phyloP scores from a whole-genome alignment of 2,329 filamentous ascomycete genomes.

The Sclerotiophoma versabilis region DNA sequence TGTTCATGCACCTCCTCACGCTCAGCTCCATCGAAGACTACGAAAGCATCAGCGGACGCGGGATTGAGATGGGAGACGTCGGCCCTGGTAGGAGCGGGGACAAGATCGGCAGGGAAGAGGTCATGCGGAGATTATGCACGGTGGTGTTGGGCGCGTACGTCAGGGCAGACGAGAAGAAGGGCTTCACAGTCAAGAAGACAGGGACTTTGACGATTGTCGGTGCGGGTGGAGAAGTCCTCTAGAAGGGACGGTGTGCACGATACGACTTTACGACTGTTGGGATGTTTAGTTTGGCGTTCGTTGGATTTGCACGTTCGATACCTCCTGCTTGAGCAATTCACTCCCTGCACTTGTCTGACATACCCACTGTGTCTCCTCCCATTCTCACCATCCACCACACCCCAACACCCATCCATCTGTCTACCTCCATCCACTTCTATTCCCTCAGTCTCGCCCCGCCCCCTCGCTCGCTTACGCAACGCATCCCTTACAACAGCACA shows the following conservation, averaged over 20 bases:
- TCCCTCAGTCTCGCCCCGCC: not conserved
- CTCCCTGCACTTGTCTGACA: not conserved
- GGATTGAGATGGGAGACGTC: conserved; percentile 41
- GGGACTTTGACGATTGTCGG: conserved; percentile 21
- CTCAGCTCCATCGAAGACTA: conserved; percentile 38
- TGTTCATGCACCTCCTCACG: conserved; percentile 43
- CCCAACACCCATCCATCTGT: no score
- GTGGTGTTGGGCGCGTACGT: conserved; percentile 45
- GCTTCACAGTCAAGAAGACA: conserved; percentile 28
- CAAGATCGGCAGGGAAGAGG: conserved; percentile 32
- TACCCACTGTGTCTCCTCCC: no score
- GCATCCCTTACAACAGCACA: not conserved
- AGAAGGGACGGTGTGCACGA: not conserved
- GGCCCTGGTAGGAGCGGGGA: conserved; percentile 30
- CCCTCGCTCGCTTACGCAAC: not conserved
- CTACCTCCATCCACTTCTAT: no score
- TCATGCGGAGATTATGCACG: conserved; percentile 42
- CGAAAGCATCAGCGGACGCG: conserved; percentile 30
- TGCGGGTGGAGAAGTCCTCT: conserved; percentile 6
- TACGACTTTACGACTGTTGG: conserved; percentile 1
- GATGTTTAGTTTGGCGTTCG: not conserved
- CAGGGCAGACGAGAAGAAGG: conserved; percentile 45
- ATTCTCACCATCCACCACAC: no score
- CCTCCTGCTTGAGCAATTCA: not conserved
- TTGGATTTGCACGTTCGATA: conserved; percentile 6